Base-by-base conservation (phyloP, 2,329 filamentous ascomycete species). In the Sporothrix phasma region DNA sequence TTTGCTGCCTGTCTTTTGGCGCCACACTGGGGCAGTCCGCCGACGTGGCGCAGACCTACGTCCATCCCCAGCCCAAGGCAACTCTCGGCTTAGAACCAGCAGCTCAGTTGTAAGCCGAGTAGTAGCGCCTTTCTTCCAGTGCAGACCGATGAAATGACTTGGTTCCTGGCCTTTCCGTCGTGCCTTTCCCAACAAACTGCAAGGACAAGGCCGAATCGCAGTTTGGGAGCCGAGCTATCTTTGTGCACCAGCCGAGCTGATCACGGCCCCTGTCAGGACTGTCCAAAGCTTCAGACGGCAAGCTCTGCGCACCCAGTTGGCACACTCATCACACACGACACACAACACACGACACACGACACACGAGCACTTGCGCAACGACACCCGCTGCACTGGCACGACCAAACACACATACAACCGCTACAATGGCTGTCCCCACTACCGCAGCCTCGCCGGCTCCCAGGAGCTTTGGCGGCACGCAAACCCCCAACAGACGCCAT, bases 401-500 rank as follows among this genome's bases (percentile, higher is more conserved):
- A 56, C 31, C 31, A 56, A 37, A 13, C 34, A 37, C 34, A 37
- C 45, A 24, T 22, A 26, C 22, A 26, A 24, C 5, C 24, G 51
- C 51, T 15, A 39, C 26, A 19, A 62, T 51, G 58, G 43, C 56
- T 45, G 56, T 5, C n/a, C 37, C 43, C 29, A 41, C 37, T 13
- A n/a, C 47, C 26, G 17, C 60, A 22, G 45, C 60, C 45, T 43
- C 54, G 34, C 15, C 46, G 19, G 45, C 54, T n/a, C 22, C 46
- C 4, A 19, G 19, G 66, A 65, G 72, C 80, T 95, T 49, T 94
- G 90, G 90, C 80, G 81, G 67, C 89, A 92, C 74, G 78, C 83
- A 39, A 76, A 82, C 69, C 89, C 89, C 7, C 74, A 82, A 54
- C 81, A 81, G 45, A 93, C 89, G 7, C 82, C 64, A 89, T 93